Base-by-base conservation (phyloP, 805 yeast species). In the Tetrapisispora taiwanensis region DNA sequence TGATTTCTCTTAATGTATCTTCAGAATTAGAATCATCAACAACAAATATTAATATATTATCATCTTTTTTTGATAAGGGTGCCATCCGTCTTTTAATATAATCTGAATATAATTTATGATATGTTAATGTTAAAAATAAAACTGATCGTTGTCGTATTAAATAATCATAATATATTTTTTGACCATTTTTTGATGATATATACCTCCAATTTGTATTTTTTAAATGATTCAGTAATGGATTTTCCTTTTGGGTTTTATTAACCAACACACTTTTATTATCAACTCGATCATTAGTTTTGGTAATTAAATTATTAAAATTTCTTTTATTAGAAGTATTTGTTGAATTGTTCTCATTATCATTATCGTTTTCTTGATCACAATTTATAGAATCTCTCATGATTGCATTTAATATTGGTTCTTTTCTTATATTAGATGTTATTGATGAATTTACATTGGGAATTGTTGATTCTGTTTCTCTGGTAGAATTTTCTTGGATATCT, bases 31-130 rank as follows among this genome's bases (percentile, higher is more conserved):
- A 81, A 10, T 81, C 75, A 55, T 83, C 92, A 6, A 82, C 80
- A 6, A 81, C 78, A 28, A 76, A 74, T 37, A 83, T 59, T 22
- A 83, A 52, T 1, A 82, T 69, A n/a, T 81, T 70, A 38, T 74
- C 62, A 8, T 71, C 67, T 30, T 67, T 63, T 52, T 67, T 72
- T 7, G 53, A 36, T 43, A 65, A 49, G 28, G 67, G 62, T 47
- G 62, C 68, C 60, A 81, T 69, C 47, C 82, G 68, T 48, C 75
- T 75, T 62, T 75, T 73, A 3, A 84, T 71, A 52, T 84, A 84
- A 52, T 83, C 90, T 0, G 89, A 87, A 50, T 80, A 82, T 33
- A 84, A 64, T 58, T 82, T 83, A 56, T 82, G 87, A 57, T 84
- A 84, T 42, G 81, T 79, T 39, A 84, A 59, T 1, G 86, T 77